Evolutionary conservation across 2,329 filamentous ascomycete species (phyloP).

Genomic region (Calonectria hongkongensis): DNA sequence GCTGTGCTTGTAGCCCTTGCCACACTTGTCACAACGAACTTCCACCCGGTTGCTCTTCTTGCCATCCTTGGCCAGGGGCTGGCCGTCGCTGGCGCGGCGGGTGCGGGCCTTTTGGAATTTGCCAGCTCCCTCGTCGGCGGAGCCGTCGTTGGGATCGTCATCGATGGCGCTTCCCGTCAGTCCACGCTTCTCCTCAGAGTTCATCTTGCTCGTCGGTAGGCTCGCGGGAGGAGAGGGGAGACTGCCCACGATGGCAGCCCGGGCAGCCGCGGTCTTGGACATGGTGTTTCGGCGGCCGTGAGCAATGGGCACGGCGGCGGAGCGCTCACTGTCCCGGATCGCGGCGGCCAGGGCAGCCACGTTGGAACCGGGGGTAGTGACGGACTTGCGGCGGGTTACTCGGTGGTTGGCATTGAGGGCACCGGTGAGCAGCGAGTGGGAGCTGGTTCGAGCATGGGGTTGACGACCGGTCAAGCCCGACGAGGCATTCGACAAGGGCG

Average conservation of each 20-base stretch:
- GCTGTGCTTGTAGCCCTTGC: slow-evolving; percentile 99
- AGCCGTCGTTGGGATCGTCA: slow-evolving; percentile 78
- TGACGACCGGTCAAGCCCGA: slow-evolving; percentile 77
- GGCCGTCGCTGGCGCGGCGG: slow-evolving; percentile 88
- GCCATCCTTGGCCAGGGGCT: slow-evolving; percentile 86
- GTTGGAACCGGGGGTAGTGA: slow-evolving; percentile 84
- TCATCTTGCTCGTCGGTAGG: slow-evolving; percentile 76
- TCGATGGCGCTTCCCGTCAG: slow-evolving; percentile 79
- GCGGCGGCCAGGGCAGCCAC: slow-evolving; percentile 85
- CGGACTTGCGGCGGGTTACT: slow-evolving; percentile 94
- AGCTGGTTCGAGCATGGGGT: slow-evolving; percentile 83
- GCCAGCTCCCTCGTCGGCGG: slow-evolving; percentile 71
- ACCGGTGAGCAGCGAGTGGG: slow-evolving; percentile 86
- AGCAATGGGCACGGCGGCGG: slow-evolving; percentile 74
- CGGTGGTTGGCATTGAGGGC: slow-evolving; percentile 88
- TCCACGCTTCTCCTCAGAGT: slow-evolving; percentile 69
- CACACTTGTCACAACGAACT: slow-evolving; percentile 97
- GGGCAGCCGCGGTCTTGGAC: slow-evolving; percentile 77
- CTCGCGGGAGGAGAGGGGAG: slow-evolving; percentile 80
- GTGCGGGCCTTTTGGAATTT: slow-evolving; percentile 70
- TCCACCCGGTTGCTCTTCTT: slow-evolving; percentile 90
- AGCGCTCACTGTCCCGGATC: slow-evolving; percentile 79
- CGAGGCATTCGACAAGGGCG: slow-evolving; percentile 74
- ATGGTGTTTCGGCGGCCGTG: slow-evolving; percentile 80
- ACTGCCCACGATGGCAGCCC: slow-evolving; percentile 72